Conservation (phyloP, 768 basidiomycete genomes). For the Leccinum subgranulosum region DNA sequence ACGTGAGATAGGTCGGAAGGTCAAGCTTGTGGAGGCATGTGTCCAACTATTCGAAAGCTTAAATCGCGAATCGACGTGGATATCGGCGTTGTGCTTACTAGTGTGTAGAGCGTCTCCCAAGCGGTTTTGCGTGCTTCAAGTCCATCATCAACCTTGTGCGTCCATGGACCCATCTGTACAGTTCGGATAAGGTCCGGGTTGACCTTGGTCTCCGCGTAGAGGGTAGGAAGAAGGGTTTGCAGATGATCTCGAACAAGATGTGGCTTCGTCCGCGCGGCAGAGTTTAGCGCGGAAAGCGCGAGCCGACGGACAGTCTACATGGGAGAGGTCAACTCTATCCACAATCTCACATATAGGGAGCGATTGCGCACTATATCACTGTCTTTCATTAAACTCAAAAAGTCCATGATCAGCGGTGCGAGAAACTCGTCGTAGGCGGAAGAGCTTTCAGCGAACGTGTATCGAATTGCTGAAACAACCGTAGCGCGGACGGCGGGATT, state of each 20-base stretch:
- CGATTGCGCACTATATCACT: slow-evolving; percentile 64
- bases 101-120: slow-evolving; percentile 94
- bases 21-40: slow-evolving; percentile 89
- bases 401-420: slow-evolving; percentile 83
- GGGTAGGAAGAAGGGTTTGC: slow-evolving; percentile 64
- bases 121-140: slow-evolving; percentile 95
- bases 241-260: slow-evolving; percentile 88
- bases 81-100: slow-evolving; percentile 51
- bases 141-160: slow-evolving; percentile 95
- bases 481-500: slow-evolving; percentile 78
- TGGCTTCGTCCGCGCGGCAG: slow-evolving; percentile 92
- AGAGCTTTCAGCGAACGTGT: slow-evolving; percentile 84
- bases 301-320: slow-evolving; percentile 83
- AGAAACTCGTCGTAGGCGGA: slow-evolving; percentile 88
- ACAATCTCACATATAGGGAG: not conserved
- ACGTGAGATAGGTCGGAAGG: slow-evolving; percentile 76
- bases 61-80: not conserved
- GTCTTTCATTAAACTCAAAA: slow-evolving; percentile 89
- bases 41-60: slow-evolving; percentile 57
- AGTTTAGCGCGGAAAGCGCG: slow-evolving; percentile 87
- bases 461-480: slow-evolving; percentile 88
- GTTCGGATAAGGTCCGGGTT: slow-evolving; percentile 80
- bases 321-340: not conserved
- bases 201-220: slow-evolving; percentile 84
- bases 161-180: slow-evolving; percentile 97